These are phyloP conservation scores for Daldinia grandis DNA, from an alignment of 495 filamentous ascomycete genomes.

Conservation along the genomic window DNA sequence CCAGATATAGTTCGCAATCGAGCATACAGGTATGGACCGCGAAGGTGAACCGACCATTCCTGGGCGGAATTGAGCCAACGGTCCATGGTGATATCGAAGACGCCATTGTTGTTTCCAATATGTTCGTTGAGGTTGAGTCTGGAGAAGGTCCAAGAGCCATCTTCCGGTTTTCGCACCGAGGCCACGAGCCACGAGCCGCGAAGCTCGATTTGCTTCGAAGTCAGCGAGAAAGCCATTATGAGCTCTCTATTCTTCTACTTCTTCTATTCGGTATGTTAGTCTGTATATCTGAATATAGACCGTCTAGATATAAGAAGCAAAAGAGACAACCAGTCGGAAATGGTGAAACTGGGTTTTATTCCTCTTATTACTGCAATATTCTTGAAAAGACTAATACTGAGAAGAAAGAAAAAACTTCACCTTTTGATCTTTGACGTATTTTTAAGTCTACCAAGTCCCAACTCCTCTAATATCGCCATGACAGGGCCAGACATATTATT, in stretches of 20 bases:
- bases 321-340: not conserved
- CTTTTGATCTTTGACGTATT: constrained; percentile 1
- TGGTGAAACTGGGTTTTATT: not conserved
- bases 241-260: not conserved
- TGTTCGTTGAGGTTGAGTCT: constrained; percentile 36
- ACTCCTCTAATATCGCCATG: not conserved
- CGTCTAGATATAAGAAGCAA: not conserved
- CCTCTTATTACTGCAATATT: not conserved
- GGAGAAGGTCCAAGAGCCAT: constrained; percentile 25
- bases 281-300: not conserved
- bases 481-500: constrained; percentile 11
- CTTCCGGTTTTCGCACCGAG: constrained; percentile 20
- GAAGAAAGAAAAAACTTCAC: not conserved
- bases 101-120: constrained; percentile 31
- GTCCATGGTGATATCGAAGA: constrained; percentile 24
- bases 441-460: not conserved
- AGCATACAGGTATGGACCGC: constrained; percentile 20
- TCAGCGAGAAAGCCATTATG: constrained; percentile 36
- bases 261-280: not conserved
- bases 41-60: constrained; percentile 25
- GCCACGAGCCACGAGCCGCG: constrained; percentile 31
- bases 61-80: constrained; percentile 31
- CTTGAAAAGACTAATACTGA: no score
- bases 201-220: constrained; percentile 33
- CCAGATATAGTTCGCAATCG: constrained; percentile 17